Evolutionary conservation across 257 asterid genomes (phyloP), one percentile per base, ranked within the genome.

Genomic region (Nicotiana attenuata): DNA sequence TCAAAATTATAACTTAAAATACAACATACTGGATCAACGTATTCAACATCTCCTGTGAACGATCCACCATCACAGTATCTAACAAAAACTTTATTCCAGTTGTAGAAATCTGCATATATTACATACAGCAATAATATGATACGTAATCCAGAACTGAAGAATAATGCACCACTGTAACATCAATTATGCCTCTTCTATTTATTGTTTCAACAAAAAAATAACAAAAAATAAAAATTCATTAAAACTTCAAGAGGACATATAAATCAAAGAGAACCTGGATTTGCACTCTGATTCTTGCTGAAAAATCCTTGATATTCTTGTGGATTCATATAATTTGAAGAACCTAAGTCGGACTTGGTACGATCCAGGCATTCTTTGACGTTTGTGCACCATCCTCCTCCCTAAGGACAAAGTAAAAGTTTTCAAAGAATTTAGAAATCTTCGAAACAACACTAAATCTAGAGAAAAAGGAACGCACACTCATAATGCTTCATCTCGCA

Each of bases 41-140:
- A 17, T 29, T 77, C 65, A 20, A 20, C 64, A 17, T 77, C 53
- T 15, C 81, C 81, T 1, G 81, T 77, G 29, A 77, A 77, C 1
- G 53, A 41, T 77, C 47, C 64, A 15, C 81, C 81, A 55, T 77
- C 81, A 77, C 81, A 77, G 53, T 77, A 77, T 17, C 52, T 77
- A 52, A 77, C 26, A n/a, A 77, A 13, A 3, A 77, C 81, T 55
- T 77, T 77, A 41, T 77, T 77, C 81, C 81, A 77, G 10, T 77
- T 59, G n/a, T 53, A 77, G n/a, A 77, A 77, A 5, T 77, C 67
- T 77, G 29, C 19, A 55, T 55, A 53, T 41, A 4, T n/a, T n/a
- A 38, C 26, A 17, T 66, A 28, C 3, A 41, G 20, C 45, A n/a
- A 2, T 10, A 1, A 56, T 56, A 17, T 19, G 24, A 56, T 19